A percentile compares a stretch with the other conserved stretches of the same genome.
phyloP scores from a whole-genome alignment of 345 rosid genomes.

The Populus davidiana region DNA sequence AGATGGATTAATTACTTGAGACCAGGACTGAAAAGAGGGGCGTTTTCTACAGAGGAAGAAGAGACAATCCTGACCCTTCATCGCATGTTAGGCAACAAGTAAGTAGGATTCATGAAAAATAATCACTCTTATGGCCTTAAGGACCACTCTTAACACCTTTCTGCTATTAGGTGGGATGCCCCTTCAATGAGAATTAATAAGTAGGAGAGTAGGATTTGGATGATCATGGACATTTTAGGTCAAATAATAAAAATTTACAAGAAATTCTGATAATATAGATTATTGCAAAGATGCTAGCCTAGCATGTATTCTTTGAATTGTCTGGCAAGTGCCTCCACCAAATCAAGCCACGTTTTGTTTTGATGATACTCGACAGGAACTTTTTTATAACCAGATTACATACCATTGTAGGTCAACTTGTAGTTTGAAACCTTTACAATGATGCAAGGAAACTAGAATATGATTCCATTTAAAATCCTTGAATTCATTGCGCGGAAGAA shows the following conservation, averaged over 20 bases:
- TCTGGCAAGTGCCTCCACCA: background rate
- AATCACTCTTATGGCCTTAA: background rate
- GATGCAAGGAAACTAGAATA: background rate
- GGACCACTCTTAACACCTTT: background rate
- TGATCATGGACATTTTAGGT: background rate
- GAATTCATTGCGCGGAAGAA: background rate
- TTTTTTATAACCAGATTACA: background rate
- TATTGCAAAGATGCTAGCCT: background rate
- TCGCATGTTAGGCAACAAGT: slow-evolving; percentile 85
- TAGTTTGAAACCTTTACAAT: background rate
- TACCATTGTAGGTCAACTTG: background rate
- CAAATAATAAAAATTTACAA: background rate
- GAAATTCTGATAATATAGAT: background rate
- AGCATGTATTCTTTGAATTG: background rate
- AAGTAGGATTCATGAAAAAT: slow-evolving; percentile 9
- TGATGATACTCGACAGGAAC: background rate
- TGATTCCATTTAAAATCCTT: background rate
- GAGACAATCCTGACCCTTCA: slow-evolving; percentile 64
- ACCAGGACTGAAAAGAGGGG: slow-evolving; percentile 78
- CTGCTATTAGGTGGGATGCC: background rate
- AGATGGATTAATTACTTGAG: slow-evolving; percentile 93
- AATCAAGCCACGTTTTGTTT: background rate
- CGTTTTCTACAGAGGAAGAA: slow-evolving; percentile 62
- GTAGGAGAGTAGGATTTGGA: background rate
- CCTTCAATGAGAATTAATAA: background rate